Evolutionary conservation across 768 basidiomycete genomes (phyloP), one percentile per base, ranked within the genome.

Genomic region (Tricholomella constricta): DNA sequence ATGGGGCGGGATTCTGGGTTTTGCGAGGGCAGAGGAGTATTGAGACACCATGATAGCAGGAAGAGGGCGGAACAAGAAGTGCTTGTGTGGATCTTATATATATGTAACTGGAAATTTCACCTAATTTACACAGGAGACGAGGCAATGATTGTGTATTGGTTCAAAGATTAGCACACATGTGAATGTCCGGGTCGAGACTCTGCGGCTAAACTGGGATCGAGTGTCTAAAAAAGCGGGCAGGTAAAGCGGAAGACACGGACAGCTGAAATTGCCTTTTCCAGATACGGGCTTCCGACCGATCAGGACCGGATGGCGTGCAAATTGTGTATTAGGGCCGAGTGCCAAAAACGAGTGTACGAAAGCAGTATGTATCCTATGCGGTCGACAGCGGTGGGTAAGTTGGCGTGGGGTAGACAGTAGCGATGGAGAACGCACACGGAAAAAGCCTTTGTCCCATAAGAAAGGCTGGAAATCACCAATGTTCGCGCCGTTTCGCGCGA

Each of bases 401-500:
- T 40, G 26, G 17, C 15, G 19, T 35, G 51, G 43, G 45, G 38
- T 23, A 29, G 22, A 10, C 22, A 27, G 7, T 2, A 32, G 27
- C 8, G 19, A 51, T 20, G 41, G 12, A 42, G 34, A 27, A 55
- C 53, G 42, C 29, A 54, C 51, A 47, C 20, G 43, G 51, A 45
- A 23, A 43, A 50, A 40, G n/a, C 45, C 36, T 42, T 52, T 50
- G 51, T 37, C 27, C 55, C 29, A 29, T 38, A 41, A 25, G 48
- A 58, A 15, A 14, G 35, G 15, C 26, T 27, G 22, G 6, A 52
- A 26, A 61, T 74, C 77, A 93, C 91, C 91, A 93, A 63, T 86
- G 78, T 65, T 83, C 79, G 59, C 80, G 81, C 58, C 89, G 78
- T 69, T 85, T 89, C 64, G 75, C 75, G 59, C 78, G 71, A 45